Evolutionary conservation across 495 filamentous ascomycete species (phyloP), one percentile per base, ranked within the genome.

Genomic region (Penicillium crystallinum): DNA sequence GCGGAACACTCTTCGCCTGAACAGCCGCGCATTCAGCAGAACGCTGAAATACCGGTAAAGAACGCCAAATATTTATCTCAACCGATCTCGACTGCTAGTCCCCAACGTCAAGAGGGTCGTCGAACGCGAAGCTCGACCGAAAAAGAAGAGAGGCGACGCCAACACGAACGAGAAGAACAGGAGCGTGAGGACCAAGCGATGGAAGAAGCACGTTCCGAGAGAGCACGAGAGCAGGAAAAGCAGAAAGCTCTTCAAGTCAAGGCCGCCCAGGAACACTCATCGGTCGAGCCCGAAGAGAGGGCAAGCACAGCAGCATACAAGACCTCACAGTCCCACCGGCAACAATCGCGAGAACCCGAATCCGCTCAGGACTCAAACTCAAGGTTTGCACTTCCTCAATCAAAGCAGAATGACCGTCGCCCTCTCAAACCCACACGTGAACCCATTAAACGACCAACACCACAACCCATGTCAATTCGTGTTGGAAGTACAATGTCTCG

Each of bases 111-210:
- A 25, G 81, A 82, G 56, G 76, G 76, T 19, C 78, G 82, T 23
- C 78, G 83, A 53, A 88, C 84, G 0, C 81, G 89, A 45, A 87
- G 84, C 53, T 91, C 88, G 4, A 83, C 83, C 2, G 90, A 95
- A 61, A 76, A 82, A 57, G 76, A 77, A 50, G 76, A 89, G 66
- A 85, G 81, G 63, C 78, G 78, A 19, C 80, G 72, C 17, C 83
- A 85, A 48, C 80, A 78, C 55, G 83, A 88, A 52, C 61, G 69
- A 1, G 76, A 77, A 53, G 77, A 80, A 44, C 80, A 52, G 61
- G 57, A 64, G 39, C 55, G 47, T 9, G 66, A 67, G 38, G 61
- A 85, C 54, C 73, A 78, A 45, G 84, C 83, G 38, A 79, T 83
- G 52, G 74, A 78, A 46, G 84, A 83, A 42, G 79, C 82, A 47